A percentile compares a stretch with the other conserved stretches of the same genome.
phyloP scores from a whole-genome alignment of 1,284 basidiomycete species.

The Microbotryum violaceum region DNA sequence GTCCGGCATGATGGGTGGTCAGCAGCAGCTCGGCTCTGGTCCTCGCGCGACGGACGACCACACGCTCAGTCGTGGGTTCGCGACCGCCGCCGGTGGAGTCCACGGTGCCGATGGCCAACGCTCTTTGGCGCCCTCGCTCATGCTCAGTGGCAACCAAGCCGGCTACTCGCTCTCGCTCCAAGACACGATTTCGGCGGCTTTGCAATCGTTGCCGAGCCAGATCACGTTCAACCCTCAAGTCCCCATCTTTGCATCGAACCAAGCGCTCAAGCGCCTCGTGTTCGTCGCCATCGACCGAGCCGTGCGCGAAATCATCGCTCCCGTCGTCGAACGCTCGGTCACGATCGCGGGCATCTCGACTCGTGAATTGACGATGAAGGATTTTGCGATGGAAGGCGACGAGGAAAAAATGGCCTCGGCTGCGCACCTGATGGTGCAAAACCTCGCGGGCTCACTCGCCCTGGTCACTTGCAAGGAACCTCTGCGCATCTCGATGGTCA shows the following conservation, averaged over 20 bases:
- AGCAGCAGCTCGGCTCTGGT: constrained; percentile 64
- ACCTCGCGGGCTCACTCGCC: constrained; percentile 90
- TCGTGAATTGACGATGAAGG: constrained; percentile 88
- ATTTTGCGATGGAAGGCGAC: constrained; percentile 89
- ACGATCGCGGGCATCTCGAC: constrained; percentile 98
- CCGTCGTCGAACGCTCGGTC: constrained; percentile 97
- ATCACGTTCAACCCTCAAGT: constrained; percentile 65
- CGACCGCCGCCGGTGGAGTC: constrained; percentile 9
- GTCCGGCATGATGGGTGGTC: constrained; percentile 26
- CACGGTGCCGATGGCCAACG: constrained; percentile 19
- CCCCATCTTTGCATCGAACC: constrained; percentile 61
- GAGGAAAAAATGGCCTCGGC: constrained; percentile 86
- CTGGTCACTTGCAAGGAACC: constrained; percentile 99
- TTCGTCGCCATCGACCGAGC: constrained; percentile 88
- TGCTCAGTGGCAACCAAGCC: constrained; percentile 32
- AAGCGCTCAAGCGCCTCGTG: constrained; percentile 82
- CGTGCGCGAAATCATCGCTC: constrained; percentile 94
- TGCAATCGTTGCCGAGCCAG: constrained; percentile 62
- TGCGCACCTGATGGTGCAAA: constrained; percentile 93
- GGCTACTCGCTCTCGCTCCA: constrained; percentile 36
- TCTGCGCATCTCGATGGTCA: constrained; percentile 83
- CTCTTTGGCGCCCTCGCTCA: constrained; percentile 14
- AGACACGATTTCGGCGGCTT: constrained; percentile 56
- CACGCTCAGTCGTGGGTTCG: constrained; percentile 5
- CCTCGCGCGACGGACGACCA: constrained; percentile 46